These are phyloP conservation scores for Vaccinium darrowii DNA, from an alignment of 148 eudicot genomes.

Conservation along the genomic window DNA sequence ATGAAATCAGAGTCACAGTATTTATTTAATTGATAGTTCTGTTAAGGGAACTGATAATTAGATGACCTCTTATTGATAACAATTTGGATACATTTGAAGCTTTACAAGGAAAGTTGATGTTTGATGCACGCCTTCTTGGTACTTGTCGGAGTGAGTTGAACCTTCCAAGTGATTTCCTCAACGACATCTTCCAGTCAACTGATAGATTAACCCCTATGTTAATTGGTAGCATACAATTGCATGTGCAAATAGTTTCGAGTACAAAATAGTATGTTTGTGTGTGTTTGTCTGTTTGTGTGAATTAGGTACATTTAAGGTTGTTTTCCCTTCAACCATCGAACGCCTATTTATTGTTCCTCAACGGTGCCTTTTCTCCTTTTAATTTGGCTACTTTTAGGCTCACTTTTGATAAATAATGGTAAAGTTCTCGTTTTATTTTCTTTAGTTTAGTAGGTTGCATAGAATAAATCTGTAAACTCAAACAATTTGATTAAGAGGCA, in stretches of 20 bases:
- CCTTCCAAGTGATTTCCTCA: neutral
- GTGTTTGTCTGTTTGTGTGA: neutral
- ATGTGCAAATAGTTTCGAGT: neutral
- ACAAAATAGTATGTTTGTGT: neutral
- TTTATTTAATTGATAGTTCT: neutral
- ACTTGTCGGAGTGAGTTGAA: neutral
- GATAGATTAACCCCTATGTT: neutral
- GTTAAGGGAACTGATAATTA: neutral
- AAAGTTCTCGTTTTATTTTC: too few species aligned
- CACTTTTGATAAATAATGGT: too few species aligned
- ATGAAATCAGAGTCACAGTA: neutral
- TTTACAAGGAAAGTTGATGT: neutral
- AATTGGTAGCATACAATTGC: neutral
- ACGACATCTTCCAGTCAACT: neutral
- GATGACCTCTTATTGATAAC: neutral
- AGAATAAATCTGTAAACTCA: too few species aligned
- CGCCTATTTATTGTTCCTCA: too few species aligned
- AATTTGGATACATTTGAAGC: neutral
- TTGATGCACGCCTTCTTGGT: neutral
- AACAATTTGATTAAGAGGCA: too few species aligned
- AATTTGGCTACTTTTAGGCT: too few species aligned
- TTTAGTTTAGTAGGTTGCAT: too few species aligned
- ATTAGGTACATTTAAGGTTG: too few species aligned
- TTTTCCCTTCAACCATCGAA: too few species aligned
- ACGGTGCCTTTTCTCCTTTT: too few species aligned